Evolutionary conservation across 257 asterid genomes (phyloP).

Genomic region (Forsythia suspensa): DNA sequence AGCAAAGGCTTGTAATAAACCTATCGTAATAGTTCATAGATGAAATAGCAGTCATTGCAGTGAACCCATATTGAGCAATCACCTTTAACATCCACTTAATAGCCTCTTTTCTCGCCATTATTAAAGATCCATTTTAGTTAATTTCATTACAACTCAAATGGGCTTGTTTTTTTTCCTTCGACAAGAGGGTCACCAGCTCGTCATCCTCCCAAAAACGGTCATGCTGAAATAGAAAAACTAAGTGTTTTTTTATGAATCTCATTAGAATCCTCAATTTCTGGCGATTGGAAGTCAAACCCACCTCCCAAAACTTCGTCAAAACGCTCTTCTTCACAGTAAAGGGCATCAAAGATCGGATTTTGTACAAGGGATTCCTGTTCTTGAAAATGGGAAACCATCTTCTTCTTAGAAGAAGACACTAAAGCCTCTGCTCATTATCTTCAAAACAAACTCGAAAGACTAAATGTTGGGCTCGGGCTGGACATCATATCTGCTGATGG

Average conservation of each 20-base stretch:
- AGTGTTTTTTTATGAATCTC: conserved; percentile 35
- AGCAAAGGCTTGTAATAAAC: conserved; percentile 49
- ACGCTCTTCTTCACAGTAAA: conserved; percentile 74
- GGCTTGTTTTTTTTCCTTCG: conserved; percentile 53
- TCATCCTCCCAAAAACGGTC: conserved; percentile 89
- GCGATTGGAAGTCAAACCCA: conserved; percentile 32
- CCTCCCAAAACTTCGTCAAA: conserved; percentile 50
- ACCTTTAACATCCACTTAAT: conserved; percentile 73
- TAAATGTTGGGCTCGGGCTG: conserved; percentile 46
- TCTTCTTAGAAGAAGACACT: conserved; percentile 62
- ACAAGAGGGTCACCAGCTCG: conserved; percentile 58
- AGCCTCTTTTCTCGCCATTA: conserved; percentile 54
- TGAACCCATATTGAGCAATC: conserved; percentile 55
- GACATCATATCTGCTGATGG: conserved; percentile 43
- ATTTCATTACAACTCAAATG: conserved; percentile 25
- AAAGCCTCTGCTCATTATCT: conserved; percentile 68
- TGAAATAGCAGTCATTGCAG: conserved; percentile 58
- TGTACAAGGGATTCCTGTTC: conserved; percentile 43
- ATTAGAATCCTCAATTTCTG: conserved; percentile 23
- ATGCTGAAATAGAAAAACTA: conserved; percentile 44
- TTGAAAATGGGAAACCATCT: conserved; percentile 54
- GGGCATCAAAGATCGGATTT: conserved; percentile 69
- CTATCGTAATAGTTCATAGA: conserved; percentile 74
- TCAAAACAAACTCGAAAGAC: conserved; percentile 35
- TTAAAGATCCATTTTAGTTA: conserved; percentile 42